Base-by-base conservation (phyloP, 2,329 filamentous ascomycete species). In the Claviceps arundinis region DNA sequence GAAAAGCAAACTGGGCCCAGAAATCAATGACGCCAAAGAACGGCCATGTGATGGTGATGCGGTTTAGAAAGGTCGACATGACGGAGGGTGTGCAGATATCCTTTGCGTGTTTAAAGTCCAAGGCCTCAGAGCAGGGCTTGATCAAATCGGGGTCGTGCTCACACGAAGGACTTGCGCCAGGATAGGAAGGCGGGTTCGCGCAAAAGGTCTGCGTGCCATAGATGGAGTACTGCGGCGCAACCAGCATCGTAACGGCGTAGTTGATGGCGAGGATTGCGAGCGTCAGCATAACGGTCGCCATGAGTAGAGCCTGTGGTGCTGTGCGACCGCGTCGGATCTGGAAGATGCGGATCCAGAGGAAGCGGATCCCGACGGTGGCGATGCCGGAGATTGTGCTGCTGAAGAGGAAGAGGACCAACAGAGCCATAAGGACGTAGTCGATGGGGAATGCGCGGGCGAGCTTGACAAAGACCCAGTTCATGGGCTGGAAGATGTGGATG, bases 151-250 rank as follows among this genome's bases (percentile, higher is more conserved):
- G 77, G 61, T 86, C 78, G 49, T 83, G 68, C 6, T 76, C 76
- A 71, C 93, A 98, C 66, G 94, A 82, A 6, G 88, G 85, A 59
- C 83, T 81, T 56, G 78, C 76, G 52, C 81, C 81, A 0, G 79
- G 75, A 53, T 78, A 72, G 40, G 72, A 72, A 2, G 82, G 77
- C 37, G 82, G 75, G 56, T 85, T 81, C 60, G 89, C 84, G 69
- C 93, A 98, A 71, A 90, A 96, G 1, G 87, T 95, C 67, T 98
- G 93, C 0, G 90, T 89, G 48, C 93, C 93, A 64, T 89, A 98
- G 51, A 85, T 94, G 47, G 91, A 82, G 65, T 98, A 98, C 64
- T 97, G 90, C 1, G 93, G 93, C 5, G 89, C 93, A n/a, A 95
- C 82, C 56, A 97, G 76, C 85, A 94, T 95, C 53, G 88, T 85